phyloP scores from a whole-genome alignment of 176 grass and related monocot genomes.

The Oryza glumipatula region DNA sequence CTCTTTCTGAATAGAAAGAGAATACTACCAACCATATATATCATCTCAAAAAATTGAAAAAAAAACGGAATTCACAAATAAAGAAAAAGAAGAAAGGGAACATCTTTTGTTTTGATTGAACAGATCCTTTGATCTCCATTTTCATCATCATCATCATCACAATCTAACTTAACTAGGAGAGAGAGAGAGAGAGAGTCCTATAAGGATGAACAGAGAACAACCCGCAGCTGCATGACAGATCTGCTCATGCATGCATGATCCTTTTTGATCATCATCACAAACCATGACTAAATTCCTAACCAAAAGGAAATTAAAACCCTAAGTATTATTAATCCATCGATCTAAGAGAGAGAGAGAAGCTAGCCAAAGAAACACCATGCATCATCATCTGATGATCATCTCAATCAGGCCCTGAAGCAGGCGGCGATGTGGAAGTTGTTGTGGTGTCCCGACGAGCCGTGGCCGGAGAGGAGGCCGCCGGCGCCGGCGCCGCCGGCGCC shows the following conservation, averaged over 20 bases:
- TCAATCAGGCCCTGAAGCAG: constrained; percentile 65
- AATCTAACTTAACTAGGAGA: background rate
- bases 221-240: constrained; percentile 22
- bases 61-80: constrained; percentile 13
- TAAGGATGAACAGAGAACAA: constrained; percentile 34
- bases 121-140: constrained; percentile 22
- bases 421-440: constrained; percentile 74
- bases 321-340: constrained; percentile 23
- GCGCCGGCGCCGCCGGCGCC: background rate
- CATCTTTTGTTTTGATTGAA: constrained; percentile 37
- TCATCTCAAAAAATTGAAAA: constrained; percentile 12
- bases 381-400: background rate
- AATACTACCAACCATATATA: constrained; percentile 14
- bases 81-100: background rate
- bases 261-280: constrained; percentile 49
- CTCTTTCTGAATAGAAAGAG: constrained; percentile 29
- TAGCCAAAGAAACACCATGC: background rate
- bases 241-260: constrained; percentile 37
- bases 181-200: constrained; percentile 5
- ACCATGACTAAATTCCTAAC: constrained; percentile 28
- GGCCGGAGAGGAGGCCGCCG: background rate
- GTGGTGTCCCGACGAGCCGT: constrained; percentile 39
- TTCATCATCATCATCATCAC: constrained; percentile 30
- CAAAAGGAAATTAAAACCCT: background rate
- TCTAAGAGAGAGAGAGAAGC: background rate